phyloP scores from a whole-genome alignment of 2,329 filamentous ascomycete genomes.

The Pseudonectria buxi region DNA sequence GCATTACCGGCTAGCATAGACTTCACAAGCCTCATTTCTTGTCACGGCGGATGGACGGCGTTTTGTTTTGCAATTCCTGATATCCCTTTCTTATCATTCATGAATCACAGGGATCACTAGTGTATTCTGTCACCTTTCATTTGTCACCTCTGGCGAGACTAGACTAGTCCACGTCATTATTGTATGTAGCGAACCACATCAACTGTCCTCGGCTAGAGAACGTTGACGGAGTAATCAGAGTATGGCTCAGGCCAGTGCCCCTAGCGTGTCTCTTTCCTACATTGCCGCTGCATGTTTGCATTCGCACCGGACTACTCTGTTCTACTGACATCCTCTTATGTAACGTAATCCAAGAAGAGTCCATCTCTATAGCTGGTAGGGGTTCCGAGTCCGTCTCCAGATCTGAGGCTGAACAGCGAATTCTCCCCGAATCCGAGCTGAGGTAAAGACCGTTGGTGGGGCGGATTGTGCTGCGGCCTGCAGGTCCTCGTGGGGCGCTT shows the following conservation, averaged over 20 bases:
- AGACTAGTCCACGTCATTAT: conserved; percentile 3
- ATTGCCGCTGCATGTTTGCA: no score
- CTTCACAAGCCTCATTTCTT: conserved; percentile 21
- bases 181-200: conserved; percentile 19
- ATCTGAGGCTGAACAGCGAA: no score
- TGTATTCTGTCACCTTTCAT: conserved; percentile 7
- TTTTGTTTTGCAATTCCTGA: conserved; percentile 26
- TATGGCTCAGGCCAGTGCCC: conserved; percentile 2
- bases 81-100: conserved; percentile 23
- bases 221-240: conserved; percentile 2
- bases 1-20: conserved; percentile 33
- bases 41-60: conserved; percentile 25
- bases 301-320: no score
- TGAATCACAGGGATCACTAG: conserved; percentile 17
- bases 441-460: no score
- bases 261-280: neutral
- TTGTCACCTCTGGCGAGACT: conserved; percentile 10
- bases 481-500: no score
- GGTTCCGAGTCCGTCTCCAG: no score
- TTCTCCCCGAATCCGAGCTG: no score
- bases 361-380: no score
- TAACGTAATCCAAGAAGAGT: no score
- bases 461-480: no score
- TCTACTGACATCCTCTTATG: no score
- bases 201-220: conserved; percentile 3